phyloP scores from a whole-genome alignment of 768 basidiomycete genomes.

The Albatrellus ellisii region DNA sequence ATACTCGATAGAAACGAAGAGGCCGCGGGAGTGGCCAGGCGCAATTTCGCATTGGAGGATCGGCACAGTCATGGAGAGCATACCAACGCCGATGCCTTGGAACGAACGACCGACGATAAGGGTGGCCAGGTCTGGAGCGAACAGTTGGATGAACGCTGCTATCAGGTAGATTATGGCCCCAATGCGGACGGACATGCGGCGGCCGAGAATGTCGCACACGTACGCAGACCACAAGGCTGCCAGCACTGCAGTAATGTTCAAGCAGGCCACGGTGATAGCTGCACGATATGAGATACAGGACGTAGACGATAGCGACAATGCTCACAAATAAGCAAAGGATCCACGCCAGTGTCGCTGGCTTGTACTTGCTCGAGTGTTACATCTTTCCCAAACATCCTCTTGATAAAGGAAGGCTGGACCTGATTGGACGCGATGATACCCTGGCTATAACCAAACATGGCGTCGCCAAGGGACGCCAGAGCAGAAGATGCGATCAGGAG shows the following conservation, averaged over 20 bases:
- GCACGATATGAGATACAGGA: not conserved
- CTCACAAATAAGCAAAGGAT: slow-evolving; percentile 34
- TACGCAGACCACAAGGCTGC: slow-evolving; percentile 34
- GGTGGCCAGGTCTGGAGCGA: slow-evolving; percentile 35
- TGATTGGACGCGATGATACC: slow-evolving; percentile 38
- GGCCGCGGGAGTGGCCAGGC: slow-evolving; percentile 27
- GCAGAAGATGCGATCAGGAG: slow-evolving; percentile 38
- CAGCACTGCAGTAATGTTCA: slow-evolving; percentile 37
- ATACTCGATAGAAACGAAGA: slow-evolving; percentile 41
- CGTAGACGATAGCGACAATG: not conserved
- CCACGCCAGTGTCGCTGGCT: slow-evolving; percentile 28
- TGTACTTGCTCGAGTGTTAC: slow-evolving; percentile 34
- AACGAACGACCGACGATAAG: slow-evolving; percentile 55
- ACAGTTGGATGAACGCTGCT: slow-evolving; percentile 36
- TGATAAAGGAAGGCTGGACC: slow-evolving; percentile 39
- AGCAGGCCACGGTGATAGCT: slow-evolving; percentile 37
- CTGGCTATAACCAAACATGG: slow-evolving; percentile 43
- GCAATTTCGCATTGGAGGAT: slow-evolving; percentile 14
- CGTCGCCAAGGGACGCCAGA: slow-evolving; percentile 41
- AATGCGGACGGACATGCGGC: slow-evolving; percentile 36
- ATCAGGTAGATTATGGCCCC: slow-evolving; percentile 36
- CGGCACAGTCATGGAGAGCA: slow-evolving; percentile 17
- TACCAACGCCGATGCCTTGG: slow-evolving; percentile 67
- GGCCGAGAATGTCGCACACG: slow-evolving; percentile 35
- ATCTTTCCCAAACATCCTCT: slow-evolving; percentile 31